Conservation (phyloP, 768 basidiomycete species). For the Lyophyllum shimeji region DNA sequence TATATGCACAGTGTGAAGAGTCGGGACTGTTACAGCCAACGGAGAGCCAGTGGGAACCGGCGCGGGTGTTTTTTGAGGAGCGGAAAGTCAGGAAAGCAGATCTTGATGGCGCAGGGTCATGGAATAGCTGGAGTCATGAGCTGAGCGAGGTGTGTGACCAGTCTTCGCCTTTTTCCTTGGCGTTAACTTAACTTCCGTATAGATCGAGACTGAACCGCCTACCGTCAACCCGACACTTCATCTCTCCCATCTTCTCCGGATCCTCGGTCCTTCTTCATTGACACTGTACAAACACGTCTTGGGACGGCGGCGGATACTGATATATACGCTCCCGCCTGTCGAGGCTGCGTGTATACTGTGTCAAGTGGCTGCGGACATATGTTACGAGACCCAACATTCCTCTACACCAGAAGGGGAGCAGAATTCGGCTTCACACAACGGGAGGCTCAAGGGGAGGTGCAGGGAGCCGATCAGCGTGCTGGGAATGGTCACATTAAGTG, state of each 20-base stretch:
- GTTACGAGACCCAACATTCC: constrained; percentile 40
- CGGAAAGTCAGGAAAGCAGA: constrained; percentile 51
- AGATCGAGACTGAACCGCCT: constrained; percentile 28
- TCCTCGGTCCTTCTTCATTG: constrained; percentile 75
- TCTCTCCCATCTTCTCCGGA: constrained; percentile 71
- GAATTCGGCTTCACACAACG: constrained; percentile 2
- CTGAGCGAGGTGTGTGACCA: constrained; percentile 47
- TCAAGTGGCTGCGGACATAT: constrained; percentile 60
- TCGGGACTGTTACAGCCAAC: constrained; percentile 46
- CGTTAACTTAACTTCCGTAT: neutral
- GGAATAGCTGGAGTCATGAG: constrained; percentile 71
- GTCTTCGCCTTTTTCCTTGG: constrained; percentile 1
- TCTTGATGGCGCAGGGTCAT: constrained; percentile 56
- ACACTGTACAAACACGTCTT: constrained; percentile 81
- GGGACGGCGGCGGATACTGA: constrained; percentile 70
- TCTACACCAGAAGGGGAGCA: constrained; percentile 16
- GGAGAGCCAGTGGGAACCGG: constrained; percentile 64
- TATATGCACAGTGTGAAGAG: constrained; percentile 52
- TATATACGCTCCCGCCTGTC: constrained; percentile 78
- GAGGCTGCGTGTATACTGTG: constrained; percentile 78
- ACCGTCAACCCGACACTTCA: constrained; percentile 59
- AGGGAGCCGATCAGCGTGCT: constrained; percentile 64
- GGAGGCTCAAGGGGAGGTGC: constrained; percentile 36
- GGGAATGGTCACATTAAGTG: constrained; percentile 78
- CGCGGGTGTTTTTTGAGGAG: constrained; percentile 62